These are phyloP conservation scores for Cercospora citrullina DNA, from an alignment of 2,329 filamentous ascomycete genomes.

Conservation along the genomic window DNA sequence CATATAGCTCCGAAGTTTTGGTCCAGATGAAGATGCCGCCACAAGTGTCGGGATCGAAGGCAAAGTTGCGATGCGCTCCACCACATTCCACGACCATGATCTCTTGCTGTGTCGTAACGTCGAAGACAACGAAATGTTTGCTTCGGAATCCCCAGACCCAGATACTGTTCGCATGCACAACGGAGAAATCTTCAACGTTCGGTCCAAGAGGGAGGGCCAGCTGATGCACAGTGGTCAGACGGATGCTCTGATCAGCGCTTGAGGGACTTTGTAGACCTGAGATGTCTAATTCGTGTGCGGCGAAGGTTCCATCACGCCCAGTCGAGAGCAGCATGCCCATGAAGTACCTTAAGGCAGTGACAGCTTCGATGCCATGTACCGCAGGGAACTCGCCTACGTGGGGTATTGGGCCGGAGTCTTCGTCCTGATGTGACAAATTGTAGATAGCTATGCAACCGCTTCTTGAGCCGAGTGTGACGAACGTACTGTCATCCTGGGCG, in stretches of 20 bases:
- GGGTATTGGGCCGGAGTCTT: not conserved
- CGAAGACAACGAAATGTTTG: slow-evolving; percentile 78
- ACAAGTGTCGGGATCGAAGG: slow-evolving; percentile 47
- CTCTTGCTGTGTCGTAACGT: slow-evolving; percentile 69
- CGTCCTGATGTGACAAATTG: not conserved
- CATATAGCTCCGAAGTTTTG: slow-evolving; percentile 53
- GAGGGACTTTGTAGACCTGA: slow-evolving; percentile 19
- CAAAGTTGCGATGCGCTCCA: slow-evolving; percentile 78
- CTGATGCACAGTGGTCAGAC: slow-evolving; percentile 64
- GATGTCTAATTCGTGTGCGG: slow-evolving; percentile 56
- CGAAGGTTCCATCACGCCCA: slow-evolving; percentile 73
- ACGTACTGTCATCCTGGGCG: not conserved
- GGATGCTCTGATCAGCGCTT: slow-evolving; percentile 1
- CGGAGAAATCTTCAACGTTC: slow-evolving; percentile 71
- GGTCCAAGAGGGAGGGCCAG: slow-evolving; percentile 70
- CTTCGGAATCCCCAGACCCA: slow-evolving; percentile 79
- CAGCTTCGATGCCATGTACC: slow-evolving; percentile 59
- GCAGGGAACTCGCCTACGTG: not conserved
- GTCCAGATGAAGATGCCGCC: slow-evolving; percentile 70
- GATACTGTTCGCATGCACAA: slow-evolving; percentile 57
- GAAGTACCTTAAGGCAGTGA: slow-evolving; percentile 60
- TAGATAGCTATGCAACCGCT: slow-evolving; percentile 54
- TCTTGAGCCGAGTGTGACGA: slow-evolving; percentile 55
- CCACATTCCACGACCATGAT: slow-evolving; percentile 76
- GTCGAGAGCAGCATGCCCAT: slow-evolving; percentile 64